Percentiles rank a stretch among this genome's conserved stretches.
Conservation (phyloP, 2,329 filamentous ascomycete genomes). For the Graphiopsis chlorocephala region DNA sequence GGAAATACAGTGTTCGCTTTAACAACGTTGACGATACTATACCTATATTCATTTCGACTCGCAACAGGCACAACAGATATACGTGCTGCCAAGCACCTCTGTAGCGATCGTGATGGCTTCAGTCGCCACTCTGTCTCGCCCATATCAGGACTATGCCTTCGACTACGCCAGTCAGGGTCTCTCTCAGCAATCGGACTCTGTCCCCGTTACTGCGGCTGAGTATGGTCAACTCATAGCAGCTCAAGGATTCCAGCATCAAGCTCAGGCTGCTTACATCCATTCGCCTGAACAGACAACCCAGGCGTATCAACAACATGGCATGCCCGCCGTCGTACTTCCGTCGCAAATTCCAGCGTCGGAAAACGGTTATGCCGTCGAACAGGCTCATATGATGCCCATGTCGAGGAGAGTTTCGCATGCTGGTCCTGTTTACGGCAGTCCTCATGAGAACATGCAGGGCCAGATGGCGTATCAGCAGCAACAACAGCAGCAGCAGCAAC, state of each 20-base stretch:
- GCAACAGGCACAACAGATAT: not conserved
- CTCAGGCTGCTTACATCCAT: constrained; percentile 12
- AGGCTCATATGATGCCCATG: constrained; percentile 26
- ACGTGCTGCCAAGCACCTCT: not conserved
- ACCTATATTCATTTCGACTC: constrained; percentile 12
- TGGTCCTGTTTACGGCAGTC: constrained; percentile 10
- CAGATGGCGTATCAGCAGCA: constrained; percentile 14
- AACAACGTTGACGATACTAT: constrained; percentile 16
- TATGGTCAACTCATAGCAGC: constrained; percentile 27
- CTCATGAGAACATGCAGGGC: constrained; percentile 14
- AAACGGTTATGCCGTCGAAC: constrained; percentile 28
- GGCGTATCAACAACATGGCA: constrained; percentile 29
- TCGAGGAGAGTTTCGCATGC: constrained; percentile 11
- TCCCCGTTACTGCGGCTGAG: constrained; percentile 20
- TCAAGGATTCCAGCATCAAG: constrained; percentile 25
- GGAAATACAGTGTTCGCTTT: constrained; percentile 9
- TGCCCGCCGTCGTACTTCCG: constrained; percentile 26
- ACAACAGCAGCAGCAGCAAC: constrained; percentile 11
- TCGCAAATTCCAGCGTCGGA: constrained; percentile 30
- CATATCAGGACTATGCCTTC: constrained; percentile 47
- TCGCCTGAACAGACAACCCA: constrained; percentile 18
- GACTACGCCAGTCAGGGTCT: constrained; percentile 45
- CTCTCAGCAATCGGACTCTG: constrained; percentile 37
- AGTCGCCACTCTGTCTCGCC: constrained; percentile 48
- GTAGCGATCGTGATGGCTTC: not conserved